Conservation (phyloP, 495 filamentous ascomycete genomes). For the Sordaria brevicollis region DNA sequence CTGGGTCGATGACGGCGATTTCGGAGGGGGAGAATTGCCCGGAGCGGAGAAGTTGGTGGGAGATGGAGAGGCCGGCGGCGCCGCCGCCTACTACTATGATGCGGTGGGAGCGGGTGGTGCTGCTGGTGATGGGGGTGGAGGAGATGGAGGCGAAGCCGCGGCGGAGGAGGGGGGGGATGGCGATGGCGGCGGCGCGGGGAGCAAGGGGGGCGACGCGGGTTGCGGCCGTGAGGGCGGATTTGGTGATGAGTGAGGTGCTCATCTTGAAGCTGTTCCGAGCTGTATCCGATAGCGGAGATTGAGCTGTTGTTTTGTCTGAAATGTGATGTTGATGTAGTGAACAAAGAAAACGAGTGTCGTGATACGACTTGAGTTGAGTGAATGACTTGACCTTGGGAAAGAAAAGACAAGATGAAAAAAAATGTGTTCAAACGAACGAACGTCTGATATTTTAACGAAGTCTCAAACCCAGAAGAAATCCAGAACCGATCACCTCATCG, state of each 20-base stretch:
- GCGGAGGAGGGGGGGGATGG: background rate
- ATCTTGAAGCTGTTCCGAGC: background rate
- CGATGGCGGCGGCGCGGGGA: background rate
- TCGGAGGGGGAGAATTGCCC: constrained; percentile 48
- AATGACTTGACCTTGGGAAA: background rate
- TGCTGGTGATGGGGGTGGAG: constrained; percentile 26
- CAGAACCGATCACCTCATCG: background rate
- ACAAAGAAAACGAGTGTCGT: background rate
- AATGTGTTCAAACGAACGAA: background rate
- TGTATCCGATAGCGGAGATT: background rate
- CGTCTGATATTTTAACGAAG: background rate
- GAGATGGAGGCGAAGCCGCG: background rate
- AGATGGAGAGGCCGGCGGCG: constrained; percentile 49
- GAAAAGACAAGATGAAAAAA: background rate
- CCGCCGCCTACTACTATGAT: constrained; percentile 57
- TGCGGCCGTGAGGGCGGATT: background rate
- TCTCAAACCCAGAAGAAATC: too few species aligned
- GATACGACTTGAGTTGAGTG: background rate
- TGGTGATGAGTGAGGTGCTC: background rate
- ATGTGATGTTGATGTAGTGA: background rate
- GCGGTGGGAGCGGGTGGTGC: constrained; percentile 36
- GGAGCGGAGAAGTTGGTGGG: constrained; percentile 50
- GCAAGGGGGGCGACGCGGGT: background rate
- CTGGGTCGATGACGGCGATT: constrained; percentile 57
- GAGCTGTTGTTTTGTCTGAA: background rate